Percentiles rank a stretch among this genome's conserved stretches.
These are phyloP conservation scores for Tetrahymena thermophila DNA, from an alignment of 73 alveolate genomes.

Conservation along the genomic window DNA sequence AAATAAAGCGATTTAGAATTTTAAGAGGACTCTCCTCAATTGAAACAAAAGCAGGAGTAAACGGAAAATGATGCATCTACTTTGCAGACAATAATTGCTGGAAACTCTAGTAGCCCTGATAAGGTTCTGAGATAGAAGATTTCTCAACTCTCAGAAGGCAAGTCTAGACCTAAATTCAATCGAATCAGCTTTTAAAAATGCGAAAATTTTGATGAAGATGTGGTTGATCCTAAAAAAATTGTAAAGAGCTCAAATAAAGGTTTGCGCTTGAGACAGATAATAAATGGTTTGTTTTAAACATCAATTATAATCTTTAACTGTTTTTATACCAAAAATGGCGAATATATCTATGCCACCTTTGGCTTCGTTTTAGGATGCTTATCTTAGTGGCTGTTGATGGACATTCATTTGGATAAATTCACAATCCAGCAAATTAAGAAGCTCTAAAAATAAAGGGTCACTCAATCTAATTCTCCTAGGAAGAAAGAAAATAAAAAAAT, in stretches of 20 bases:
- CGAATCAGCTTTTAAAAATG: not conserved
- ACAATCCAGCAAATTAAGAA: not conserved
- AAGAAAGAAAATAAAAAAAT: not conserved
- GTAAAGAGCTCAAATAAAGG: not conserved
- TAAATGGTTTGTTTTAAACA: not conserved
- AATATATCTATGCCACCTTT: not conserved
- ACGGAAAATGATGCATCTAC: not conserved
- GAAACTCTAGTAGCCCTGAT: not conserved
- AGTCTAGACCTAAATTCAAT: not conserved
- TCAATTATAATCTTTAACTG: not conserved
- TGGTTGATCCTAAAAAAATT: not conserved
- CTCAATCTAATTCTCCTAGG: not conserved
- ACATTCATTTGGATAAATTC: not conserved
- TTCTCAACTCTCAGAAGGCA: not conserved
- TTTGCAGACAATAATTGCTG: not conserved
- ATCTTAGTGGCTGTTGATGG: not conserved
- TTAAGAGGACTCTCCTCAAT: not conserved
- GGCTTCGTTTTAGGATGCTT: not conserved
- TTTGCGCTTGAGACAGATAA: not conserved
- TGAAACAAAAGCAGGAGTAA: not conserved
- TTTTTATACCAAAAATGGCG: not conserved
- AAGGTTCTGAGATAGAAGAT: not conserved
- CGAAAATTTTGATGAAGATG: not conserved
- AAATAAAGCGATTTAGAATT: not conserved
- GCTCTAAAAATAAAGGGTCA: not conserved